Base-by-base conservation (phyloP, 805 yeast genomes). In the Cyberlindnera amylophila region DNA sequence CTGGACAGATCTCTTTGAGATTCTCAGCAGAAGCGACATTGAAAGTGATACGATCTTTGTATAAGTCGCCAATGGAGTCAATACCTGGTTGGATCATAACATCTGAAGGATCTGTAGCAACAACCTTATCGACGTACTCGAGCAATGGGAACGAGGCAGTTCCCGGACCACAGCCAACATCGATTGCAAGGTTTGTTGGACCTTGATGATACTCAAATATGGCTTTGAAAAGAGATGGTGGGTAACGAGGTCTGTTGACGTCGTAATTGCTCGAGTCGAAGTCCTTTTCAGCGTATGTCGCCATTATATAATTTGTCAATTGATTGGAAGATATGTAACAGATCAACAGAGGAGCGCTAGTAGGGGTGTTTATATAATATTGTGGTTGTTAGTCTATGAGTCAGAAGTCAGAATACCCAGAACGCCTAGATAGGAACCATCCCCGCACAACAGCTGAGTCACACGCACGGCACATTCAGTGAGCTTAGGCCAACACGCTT, bases 151-250 rank as follows among this genome's bases (percentile, higher is more conserved):
- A 64, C 0, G 86, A 72, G 1, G 80, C 86, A 44, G 75, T 76
- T 3, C 89, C 90, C 0, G 88, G 77, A 2, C 90, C 90, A 54
- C 84, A 77, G 3, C 88, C 90, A 8, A 80, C 63, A 58, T 85
- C 93, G 18, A 83, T 57, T 2, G 75, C 75, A 17, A 62, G 39
- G 2, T 54, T 24, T 1, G 54, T 51, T n/a, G 48, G 44, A 4
- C 60, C 58, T 19, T 61, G 55, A 52, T 74, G 79, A 50, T 71
- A 77, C 2, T 52, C 47, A 17, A 63, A 41, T 8, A 81, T 44
- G 5, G 64, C 64, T 2, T 69, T 57, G 51, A 66, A 77, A 41
- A 81, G 70, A 14, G 64, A 48, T n/a, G 58, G 58, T 1, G 89
- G 86, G 52, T 85, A 85, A 1, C 74, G 59, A 2, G 88, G 88